Conservation (phyloP, 768 basidiomycete species). For the Grammothele lineata region DNA sequence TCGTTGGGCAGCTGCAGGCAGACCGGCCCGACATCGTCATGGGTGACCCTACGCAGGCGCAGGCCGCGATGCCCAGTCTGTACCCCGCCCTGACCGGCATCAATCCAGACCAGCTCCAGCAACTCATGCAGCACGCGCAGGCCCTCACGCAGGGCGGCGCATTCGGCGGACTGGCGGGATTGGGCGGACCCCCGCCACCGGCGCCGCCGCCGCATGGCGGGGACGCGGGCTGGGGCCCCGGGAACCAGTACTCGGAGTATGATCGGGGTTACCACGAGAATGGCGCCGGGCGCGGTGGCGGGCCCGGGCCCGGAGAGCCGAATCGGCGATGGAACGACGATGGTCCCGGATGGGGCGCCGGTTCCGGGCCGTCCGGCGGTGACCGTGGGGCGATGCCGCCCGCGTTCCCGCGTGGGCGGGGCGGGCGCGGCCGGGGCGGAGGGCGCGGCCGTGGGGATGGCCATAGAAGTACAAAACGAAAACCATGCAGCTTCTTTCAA, state of each 20-base stretch:
- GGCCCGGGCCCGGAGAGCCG: constrained; percentile 11
- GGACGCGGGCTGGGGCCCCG: constrained; percentile 9
- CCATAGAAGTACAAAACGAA: constrained; percentile 79
- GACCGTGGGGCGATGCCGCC: constrained; percentile 35
- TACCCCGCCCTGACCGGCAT: constrained; percentile 41
- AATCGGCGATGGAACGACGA: constrained; percentile 39
- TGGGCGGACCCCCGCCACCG: constrained; percentile 7
- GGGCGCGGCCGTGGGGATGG: constrained; percentile 61
- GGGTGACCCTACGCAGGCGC: constrained; percentile 29
- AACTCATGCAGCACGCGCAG: constrained; percentile 46
- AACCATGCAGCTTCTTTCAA: constrained; percentile 87
- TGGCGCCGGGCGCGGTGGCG: constrained; percentile 11
- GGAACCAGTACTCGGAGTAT: constrained; percentile 18
- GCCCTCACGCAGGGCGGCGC: constrained; percentile 20
- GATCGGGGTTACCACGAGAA: constrained; percentile 20
- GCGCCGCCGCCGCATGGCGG: constrained; percentile 16
- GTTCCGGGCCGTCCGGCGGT: not conserved
- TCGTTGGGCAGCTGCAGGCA: constrained; percentile 59
- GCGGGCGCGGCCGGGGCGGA: constrained; percentile 50
- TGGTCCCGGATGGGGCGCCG: not conserved
- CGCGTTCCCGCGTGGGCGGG: constrained; percentile 46
- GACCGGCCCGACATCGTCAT: constrained; percentile 37
- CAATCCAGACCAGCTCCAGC: constrained; percentile 60
- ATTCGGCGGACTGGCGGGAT: constrained; percentile 5
- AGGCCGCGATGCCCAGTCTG: constrained; percentile 28